phyloP scores from a whole-genome alignment of 1,139 yeast genomes.

The Geotrichum phurueaensis region DNA sequence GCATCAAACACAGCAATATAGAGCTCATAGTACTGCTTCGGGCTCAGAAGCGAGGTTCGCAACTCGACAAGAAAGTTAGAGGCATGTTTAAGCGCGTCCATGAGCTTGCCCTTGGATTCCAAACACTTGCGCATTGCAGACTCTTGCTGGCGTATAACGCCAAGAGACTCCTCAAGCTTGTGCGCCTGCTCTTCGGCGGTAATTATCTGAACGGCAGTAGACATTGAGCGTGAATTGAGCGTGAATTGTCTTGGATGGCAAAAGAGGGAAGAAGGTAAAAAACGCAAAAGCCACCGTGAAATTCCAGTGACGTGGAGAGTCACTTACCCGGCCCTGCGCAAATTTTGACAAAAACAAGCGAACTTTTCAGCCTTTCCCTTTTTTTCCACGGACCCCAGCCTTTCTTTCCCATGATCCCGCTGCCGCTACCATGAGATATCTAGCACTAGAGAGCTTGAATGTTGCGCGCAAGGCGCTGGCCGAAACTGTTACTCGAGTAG shows the following conservation, averaged over 20 bases:
- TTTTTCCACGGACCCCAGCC: background rate
- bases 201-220: constrained; percentile 17
- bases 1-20: constrained; percentile 85
- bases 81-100: constrained; percentile 87
- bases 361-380: background rate
- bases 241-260: background rate
- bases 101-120: constrained; percentile 58
- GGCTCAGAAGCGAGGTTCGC: constrained; percentile 68
- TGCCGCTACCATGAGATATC: background rate
- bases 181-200: constrained; percentile 19
- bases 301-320: constrained; percentile 6
- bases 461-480: constrained; percentile 3
- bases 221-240: constrained; percentile 8
- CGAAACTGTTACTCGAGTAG: background rate
- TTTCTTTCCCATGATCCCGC: background rate
- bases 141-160: constrained; percentile 64
- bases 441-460: background rate
- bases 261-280: background rate
- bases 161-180: constrained; percentile 47
- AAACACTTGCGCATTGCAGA: constrained; percentile 71
- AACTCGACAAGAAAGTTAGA: constrained; percentile 77
- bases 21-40: constrained; percentile 90
- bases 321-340: constrained; percentile 1
- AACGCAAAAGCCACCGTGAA: background rate
- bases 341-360: background rate